Evolutionary conservation across 495 filamentous ascomycete species (phyloP), one percentile per base, ranked within the genome.

Genomic region (Sabuloglossum arenarium): DNA sequence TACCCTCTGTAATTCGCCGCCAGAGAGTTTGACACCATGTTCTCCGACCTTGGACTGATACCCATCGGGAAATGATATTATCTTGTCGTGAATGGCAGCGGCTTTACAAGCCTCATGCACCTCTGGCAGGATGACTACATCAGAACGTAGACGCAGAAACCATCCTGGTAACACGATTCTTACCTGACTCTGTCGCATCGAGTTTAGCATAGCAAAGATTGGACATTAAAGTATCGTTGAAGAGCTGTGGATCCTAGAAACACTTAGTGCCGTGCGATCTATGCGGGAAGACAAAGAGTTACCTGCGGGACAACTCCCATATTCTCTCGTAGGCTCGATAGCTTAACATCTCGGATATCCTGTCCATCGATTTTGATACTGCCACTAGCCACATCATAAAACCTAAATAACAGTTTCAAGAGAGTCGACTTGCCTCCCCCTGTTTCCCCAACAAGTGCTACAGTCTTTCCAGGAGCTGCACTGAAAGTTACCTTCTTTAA

Each of bases 351-450:
- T 0, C 67, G 66, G 16, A 85, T 50, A 59, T 79, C 67, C 8
- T 71, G 66, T 9, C 72, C 76, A 50, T 78, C 77, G 6, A 86
- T 66, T 2, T 65, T 57, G 37, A 85, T 67, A 12, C 63, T 46
- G n/a, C 74, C 74, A 6, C 65, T 53, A 0, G 51, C 66, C 63
- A 34, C 66, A n/a, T 78, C 75, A 56, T 77, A 77, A 49, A 81
- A 63, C 11, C 80, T 67, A 21, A 72, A 71, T 1, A 80, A 59
- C 10, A 84, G 63, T 9, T 73, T 72, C 0, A 75, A 74, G 29
- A 85, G 70, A 6, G 82, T 86, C 2, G 79, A 82, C 60, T 87
- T 87, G n/a, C 82, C 83, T 57, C 76, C 79, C 23, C 83, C 82
- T 14, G 81, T 84, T 11, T 79, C 66, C 16, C 83, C 83, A 6